Conservation (phyloP, 768 basidiomycete species). For the Pleurotus ostreatus region DNA sequence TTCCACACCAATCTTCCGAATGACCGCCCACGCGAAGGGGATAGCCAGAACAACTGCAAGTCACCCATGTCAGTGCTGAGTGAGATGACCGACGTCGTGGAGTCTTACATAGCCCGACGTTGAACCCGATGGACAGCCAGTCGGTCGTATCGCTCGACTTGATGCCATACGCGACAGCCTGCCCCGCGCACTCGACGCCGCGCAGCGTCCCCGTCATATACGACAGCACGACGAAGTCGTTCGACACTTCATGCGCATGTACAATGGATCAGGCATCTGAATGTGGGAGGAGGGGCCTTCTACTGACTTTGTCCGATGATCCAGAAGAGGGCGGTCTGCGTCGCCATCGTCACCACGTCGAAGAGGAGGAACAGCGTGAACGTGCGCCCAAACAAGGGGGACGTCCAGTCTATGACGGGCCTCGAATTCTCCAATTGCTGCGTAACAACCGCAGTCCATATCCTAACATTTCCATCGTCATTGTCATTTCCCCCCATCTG, state of each 20-base stretch:
- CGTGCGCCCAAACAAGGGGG: slow-evolving; percentile 23
- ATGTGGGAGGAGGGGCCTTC: not conserved
- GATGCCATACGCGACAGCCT: slow-evolving; percentile 29
- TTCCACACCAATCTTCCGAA: slow-evolving; percentile 26
- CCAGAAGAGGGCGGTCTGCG: slow-evolving; percentile 28
- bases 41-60: slow-evolving; percentile 23
- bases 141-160: slow-evolving; percentile 28
- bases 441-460: slow-evolving; percentile 27
- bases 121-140: slow-evolving; percentile 28
- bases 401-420: slow-evolving; percentile 30
- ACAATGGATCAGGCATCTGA: not conserved
- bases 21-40: slow-evolving; percentile 25
- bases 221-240: slow-evolving; percentile 27
- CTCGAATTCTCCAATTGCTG: slow-evolving; percentile 23
- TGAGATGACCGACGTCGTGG: not conserved
- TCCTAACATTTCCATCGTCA: slow-evolving; percentile 11
- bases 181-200: slow-evolving; percentile 28
- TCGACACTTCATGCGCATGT: slow-evolving; percentile 19
- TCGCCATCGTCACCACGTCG: slow-evolving; percentile 28
- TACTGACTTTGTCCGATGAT: slow-evolving; percentile 25
- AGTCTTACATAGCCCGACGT: slow-evolving; percentile 27
- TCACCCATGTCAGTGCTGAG: not conserved
- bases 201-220: slow-evolving; percentile 31
- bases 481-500: too few relatives aligned
- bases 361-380: slow-evolving; percentile 27